These are phyloP conservation scores for Trichoderma reesei DNA, from an alignment of 495 filamentous ascomycete genomes.

Conservation along the genomic window DNA sequence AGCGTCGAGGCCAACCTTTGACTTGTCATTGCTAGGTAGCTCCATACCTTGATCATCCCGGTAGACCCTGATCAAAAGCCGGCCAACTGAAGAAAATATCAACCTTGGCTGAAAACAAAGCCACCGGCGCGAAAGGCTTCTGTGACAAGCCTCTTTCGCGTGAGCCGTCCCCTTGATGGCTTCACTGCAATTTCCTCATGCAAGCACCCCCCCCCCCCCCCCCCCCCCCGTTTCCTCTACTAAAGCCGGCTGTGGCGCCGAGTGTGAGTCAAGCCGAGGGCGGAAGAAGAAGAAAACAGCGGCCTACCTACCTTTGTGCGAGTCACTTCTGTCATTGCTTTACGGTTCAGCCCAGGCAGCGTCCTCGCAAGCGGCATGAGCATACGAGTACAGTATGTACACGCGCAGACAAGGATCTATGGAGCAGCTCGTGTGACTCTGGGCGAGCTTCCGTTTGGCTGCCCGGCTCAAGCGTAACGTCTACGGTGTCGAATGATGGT, in stretches of 20 bases:
- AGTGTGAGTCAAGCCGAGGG: not conserved
- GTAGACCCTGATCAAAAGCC: not conserved
- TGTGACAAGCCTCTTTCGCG: not conserved
- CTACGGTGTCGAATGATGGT: not conserved
- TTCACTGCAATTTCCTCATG: not conserved
- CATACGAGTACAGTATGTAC: not conserved
- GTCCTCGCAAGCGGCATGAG: not conserved
- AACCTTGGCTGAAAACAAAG: not conserved
- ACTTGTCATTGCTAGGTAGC: too few species aligned
- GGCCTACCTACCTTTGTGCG: too few species aligned
- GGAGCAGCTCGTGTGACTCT: not conserved
- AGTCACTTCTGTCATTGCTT: not conserved
- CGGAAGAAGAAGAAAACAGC: not conserved
- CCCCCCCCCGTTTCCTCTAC: not conserved
- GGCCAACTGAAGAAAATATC: not conserved
- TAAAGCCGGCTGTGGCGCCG: not conserved
- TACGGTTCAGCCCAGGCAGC: not conserved
- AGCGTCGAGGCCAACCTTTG: not conserved
- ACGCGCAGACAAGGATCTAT: too few species aligned
- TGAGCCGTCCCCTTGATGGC: not conserved
- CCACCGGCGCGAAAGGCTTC: not conserved
- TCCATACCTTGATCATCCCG: too few species aligned
- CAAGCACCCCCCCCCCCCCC: too few species aligned
- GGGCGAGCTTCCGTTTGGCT: not conserved
- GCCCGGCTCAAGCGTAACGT: not conserved